A percentile compares a stretch with the other conserved stretches of the same genome.
Evolutionary conservation across 2,329 filamentous ascomycete species (phyloP).

Genomic region (Neurospora sp.): DNA sequence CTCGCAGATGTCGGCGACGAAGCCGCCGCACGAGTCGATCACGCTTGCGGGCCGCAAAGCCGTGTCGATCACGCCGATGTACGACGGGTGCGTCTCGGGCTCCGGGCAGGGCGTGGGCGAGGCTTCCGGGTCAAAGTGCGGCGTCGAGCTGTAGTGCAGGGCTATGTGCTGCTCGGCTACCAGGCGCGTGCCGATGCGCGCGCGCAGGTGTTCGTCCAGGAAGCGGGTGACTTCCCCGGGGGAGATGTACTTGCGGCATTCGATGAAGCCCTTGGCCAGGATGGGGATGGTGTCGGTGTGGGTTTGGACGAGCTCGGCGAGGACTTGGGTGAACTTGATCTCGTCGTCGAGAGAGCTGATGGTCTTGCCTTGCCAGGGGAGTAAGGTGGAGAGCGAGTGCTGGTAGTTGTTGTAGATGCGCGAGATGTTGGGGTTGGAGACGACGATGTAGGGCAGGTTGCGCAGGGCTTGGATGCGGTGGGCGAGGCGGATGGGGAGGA

Average conservation of each 20-base stretch:
- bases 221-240: slow-evolving; percentile 79
- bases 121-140: slow-evolving; percentile 51
- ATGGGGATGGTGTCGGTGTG: slow-evolving; percentile 92
- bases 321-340: slow-evolving; percentile 80
- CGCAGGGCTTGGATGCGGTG: slow-evolving; percentile 88
- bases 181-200: slow-evolving; percentile 84
- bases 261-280: slow-evolving; percentile 83
- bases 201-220: slow-evolving; percentile 85
- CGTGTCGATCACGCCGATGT: slow-evolving; percentile 94
- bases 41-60: slow-evolving; percentile 72
- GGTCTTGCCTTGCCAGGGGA: slow-evolving; percentile 64
- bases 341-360: slow-evolving; percentile 79
- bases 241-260: slow-evolving; percentile 84
- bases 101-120: slow-evolving; percentile 41
- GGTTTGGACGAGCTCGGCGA: slow-evolving; percentile 90
- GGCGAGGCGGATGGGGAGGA: slow-evolving; percentile 84
- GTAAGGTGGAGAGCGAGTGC: slow-evolving; percentile 80
- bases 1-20: slow-evolving; percentile 94
- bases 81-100: slow-evolving; percentile 40
- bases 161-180: slow-evolving; percentile 97
- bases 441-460: slow-evolving; percentile 93
- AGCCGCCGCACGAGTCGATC: slow-evolving; percentile 75
- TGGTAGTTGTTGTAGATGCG: slow-evolving; percentile 95
- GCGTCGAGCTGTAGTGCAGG: slow-evolving; percentile 63
- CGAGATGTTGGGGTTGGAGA: slow-evolving; percentile 92